A percentile compares a stretch with the other conserved stretches of the same genome.
Conservation (phyloP, 345 rosid genomes). For the Cardamine resedifolia region DNA sequence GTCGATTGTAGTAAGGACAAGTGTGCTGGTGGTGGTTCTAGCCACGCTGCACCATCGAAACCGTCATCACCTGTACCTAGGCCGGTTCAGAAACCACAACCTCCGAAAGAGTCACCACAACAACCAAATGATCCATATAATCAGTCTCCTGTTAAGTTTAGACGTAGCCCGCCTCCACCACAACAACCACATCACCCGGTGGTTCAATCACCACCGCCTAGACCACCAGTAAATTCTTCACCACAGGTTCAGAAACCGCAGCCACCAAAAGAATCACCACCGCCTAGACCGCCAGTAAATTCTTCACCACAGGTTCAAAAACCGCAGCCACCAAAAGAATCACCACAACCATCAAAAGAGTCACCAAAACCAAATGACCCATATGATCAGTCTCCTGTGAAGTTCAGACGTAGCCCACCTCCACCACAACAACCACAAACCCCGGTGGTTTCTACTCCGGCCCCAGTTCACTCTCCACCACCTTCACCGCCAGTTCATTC, state of each 20-base stretch:
- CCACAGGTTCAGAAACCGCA: slow-evolving; percentile 3
- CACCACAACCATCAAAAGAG: slow-evolving; percentile 33
- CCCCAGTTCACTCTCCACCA: background rate
- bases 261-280: slow-evolving; percentile 35
- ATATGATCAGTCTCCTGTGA: slow-evolving; percentile 36
- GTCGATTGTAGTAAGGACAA: slow-evolving; percentile 71
- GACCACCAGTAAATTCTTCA: background rate
- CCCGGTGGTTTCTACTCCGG: slow-evolving; percentile 26
- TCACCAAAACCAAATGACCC: slow-evolving; percentile 39
- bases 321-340: slow-evolving; percentile 26
- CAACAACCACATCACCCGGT: slow-evolving; percentile 33
- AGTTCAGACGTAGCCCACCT: slow-evolving; percentile 39
- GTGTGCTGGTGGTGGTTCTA: slow-evolving; percentile 42
- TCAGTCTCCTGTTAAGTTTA: slow-evolving; percentile 34
- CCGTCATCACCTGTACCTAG: slow-evolving; percentile 18
- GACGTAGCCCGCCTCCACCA: slow-evolving; percentile 41
- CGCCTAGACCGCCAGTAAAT: background rate
- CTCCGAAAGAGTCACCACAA: slow-evolving; percentile 35
- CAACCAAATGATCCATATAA: slow-evolving; percentile 32
- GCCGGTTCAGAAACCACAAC: slow-evolving; percentile 21
- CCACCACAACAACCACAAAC: slow-evolving; percentile 35
- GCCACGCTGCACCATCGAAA: background rate
- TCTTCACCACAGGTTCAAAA: slow-evolving; percentile 2
- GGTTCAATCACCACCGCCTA: background rate
- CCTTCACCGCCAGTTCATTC: slow-evolving; percentile 6